A percentile compares a stretch with the other conserved stretches of the same genome.
Conservation (phyloP, 345 rosid genomes). For the Gossypium herbaceum region DNA sequence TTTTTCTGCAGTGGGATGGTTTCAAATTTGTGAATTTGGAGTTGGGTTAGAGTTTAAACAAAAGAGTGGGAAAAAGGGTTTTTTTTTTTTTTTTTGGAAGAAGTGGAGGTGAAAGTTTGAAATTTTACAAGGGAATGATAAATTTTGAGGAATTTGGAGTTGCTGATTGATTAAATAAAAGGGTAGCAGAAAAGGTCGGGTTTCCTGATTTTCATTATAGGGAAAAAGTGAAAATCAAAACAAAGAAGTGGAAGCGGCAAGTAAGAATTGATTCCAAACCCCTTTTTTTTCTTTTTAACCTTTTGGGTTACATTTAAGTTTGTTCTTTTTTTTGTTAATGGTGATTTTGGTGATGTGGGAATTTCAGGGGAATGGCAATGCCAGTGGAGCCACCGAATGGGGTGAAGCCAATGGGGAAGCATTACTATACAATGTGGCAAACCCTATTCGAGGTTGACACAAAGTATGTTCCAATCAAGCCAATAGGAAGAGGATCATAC, state of each 20-base stretch:
- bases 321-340: neutral
- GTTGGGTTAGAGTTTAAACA: neutral
- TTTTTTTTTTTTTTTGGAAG: neutral
- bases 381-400: slow-evolving; percentile 85
- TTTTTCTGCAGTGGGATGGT: neutral
- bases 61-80: neutral
- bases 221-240: slow-evolving; percentile 1
- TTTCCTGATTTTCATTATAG: neutral
- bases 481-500: slow-evolving; percentile 81
- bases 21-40: slow-evolving; percentile 1
- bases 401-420: slow-evolving; percentile 55
- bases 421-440: slow-evolving; percentile 76
- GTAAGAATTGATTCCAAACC: slow-evolving; percentile 5
- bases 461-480: slow-evolving; percentile 82
- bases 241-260: slow-evolving; percentile 7
- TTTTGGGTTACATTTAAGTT: neutral
- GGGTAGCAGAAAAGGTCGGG: slow-evolving; percentile 1
- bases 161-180: neutral
- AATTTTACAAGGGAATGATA: neutral
- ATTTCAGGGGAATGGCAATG: slow-evolving; percentile 58
- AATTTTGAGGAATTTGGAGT: neutral
- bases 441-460: slow-evolving; percentile 81
- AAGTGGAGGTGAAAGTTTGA: neutral
- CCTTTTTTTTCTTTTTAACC: neutral
- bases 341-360: slow-evolving; percentile 4